phyloP scores from a whole-genome alignment of 495 filamentous ascomycete genomes.

The Hypoxylon crocopeplum region DNA sequence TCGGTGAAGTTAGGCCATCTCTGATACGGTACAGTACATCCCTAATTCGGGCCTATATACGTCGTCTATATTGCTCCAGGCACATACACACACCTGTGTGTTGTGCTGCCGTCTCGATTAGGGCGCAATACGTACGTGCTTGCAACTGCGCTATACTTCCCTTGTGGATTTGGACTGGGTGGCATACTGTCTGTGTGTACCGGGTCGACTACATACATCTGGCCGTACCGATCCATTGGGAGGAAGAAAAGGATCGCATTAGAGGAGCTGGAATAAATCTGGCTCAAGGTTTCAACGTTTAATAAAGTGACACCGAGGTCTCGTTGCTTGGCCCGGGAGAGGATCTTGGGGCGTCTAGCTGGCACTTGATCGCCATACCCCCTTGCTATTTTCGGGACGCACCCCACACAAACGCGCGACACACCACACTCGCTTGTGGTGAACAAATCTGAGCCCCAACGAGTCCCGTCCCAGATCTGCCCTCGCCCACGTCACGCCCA shows the following conservation, averaged over 20 bases:
- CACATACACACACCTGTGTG: constrained; percentile 6
- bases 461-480: constrained; percentile 45
- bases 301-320: constrained; percentile 33
- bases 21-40: constrained; percentile 18
- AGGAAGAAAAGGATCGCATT: constrained; percentile 12
- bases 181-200: constrained; percentile 10
- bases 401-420: constrained; percentile 46
- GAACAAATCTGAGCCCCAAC: constrained; percentile 44
- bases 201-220: constrained; percentile 16
- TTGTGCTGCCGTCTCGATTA: constrained; percentile 12
- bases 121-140: constrained; percentile 20
- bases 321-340: constrained; percentile 31
- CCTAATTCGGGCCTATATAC: constrained; percentile 31
- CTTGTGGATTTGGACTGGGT: constrained; percentile 18
- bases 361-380: constrained; percentile 42
- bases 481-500: constrained; percentile 40
- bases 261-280: constrained; percentile 8
- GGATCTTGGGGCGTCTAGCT: constrained; percentile 32
- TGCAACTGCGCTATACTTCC: constrained; percentile 5
- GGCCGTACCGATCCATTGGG: constrained; percentile 20
- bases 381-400: constrained; percentile 40
- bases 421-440: constrained; percentile 39
- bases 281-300: constrained; percentile 26
- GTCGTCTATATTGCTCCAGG: constrained; percentile 9
- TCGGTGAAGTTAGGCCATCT: not conserved